A percentile compares a stretch with the other conserved stretches of the same genome.
Conservation (phyloP, 176 grass and related monocot genomes). For the Oryza punctata region DNA sequence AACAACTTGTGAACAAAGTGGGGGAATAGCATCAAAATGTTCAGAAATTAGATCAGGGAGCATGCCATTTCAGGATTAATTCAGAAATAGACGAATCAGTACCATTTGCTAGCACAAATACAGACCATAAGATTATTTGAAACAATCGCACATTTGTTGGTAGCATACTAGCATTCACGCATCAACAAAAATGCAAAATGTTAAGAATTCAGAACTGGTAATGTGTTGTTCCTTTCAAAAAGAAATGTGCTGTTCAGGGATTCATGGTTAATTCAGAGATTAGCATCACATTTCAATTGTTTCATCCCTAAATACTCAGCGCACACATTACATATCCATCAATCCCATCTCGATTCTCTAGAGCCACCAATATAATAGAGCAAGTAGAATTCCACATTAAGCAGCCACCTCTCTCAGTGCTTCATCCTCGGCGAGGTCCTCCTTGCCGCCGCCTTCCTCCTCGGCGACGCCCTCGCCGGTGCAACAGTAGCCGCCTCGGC, state of each 20-base stretch:
- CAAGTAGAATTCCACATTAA: constrained; percentile 9
- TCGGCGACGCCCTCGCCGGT: constrained; percentile 46
- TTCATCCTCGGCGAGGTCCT: constrained; percentile 48
- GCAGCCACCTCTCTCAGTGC: background rate
- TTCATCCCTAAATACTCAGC: background rate
- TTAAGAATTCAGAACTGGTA: background rate
- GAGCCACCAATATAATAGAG: background rate
- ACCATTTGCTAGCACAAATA: background rate
- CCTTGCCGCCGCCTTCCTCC: constrained; percentile 36
- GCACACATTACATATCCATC: background rate
- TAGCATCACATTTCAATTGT: background rate
- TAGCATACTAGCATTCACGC: too few species aligned
- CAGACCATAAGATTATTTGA: too few species aligned
- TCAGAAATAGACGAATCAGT: background rate
- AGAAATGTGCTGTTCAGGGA: too few species aligned
- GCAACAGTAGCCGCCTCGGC: background rate
- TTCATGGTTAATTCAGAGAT: background rate
- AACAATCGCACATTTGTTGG: too few species aligned
- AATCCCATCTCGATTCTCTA: background rate
- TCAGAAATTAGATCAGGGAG: background rate
- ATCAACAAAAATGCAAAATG: too few species aligned
- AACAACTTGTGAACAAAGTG: background rate
- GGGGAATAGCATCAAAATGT: background rate
- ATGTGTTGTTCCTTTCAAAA: too few species aligned
- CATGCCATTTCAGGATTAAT: background rate